phyloP scores from a whole-genome alignment of 352 stramenopile genomes.

The Phytophthora tubulina region DNA sequence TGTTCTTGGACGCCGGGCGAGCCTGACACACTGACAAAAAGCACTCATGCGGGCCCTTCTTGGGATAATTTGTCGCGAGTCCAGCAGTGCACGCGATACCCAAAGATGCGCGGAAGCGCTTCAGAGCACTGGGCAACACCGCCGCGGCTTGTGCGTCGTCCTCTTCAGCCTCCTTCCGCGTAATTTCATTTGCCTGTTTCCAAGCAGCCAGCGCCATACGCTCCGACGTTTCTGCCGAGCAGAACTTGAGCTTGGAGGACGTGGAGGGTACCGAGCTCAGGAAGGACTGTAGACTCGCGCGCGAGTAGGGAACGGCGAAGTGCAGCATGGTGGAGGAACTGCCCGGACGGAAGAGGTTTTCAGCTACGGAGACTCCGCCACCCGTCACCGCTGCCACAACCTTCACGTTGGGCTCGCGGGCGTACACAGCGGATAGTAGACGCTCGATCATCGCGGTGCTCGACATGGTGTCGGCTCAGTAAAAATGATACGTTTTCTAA shows the following conservation, averaged over 20 bases:
- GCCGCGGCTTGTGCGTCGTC: conserved; percentile 28
- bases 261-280: conserved; percentile 37
- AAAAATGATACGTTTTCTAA: background rate
- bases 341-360: conserved; percentile 61
- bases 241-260: conserved; percentile 49
- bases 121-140: conserved; percentile 38
- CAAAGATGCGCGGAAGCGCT: conserved; percentile 49
- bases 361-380: conserved; percentile 55
- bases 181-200: conserved; percentile 52
- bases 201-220: conserved; percentile 72
- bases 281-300: conserved; percentile 65
- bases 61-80: conserved; percentile 69
- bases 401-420: conserved; percentile 59
- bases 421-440: conserved; percentile 66
- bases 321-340: conserved; percentile 82
- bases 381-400: conserved; percentile 66
- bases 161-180: conserved; percentile 44
- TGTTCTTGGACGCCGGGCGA: conserved; percentile 4
- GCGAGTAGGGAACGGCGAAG: conserved; percentile 75
- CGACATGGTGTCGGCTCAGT: background rate
- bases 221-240: conserved; percentile 67
- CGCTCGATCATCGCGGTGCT: conserved; percentile 49
- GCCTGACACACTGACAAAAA: conserved; percentile 74
- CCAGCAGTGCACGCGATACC: conserved; percentile 81
- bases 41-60: conserved; percentile 69